These are phyloP conservation scores for Pseudonitzschia delicatissima DNA, from an alignment of 108 stramenopile genomes.

Conservation along the genomic window DNA sequence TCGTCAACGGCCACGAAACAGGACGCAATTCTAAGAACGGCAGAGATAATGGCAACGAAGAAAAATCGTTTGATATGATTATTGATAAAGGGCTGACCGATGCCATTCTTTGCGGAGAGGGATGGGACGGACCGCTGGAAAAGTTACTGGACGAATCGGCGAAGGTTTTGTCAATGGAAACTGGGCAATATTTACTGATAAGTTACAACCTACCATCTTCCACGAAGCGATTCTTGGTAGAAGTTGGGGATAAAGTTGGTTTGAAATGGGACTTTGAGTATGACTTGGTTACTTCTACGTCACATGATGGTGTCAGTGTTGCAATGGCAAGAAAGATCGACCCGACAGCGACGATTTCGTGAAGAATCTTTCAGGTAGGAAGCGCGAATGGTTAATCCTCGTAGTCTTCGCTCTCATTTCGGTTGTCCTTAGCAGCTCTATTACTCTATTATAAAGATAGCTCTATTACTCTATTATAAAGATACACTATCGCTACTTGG, in stretches of 20 bases:
- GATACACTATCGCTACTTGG: not conserved
- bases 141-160: conserved; percentile 29
- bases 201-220: conserved; percentile 38
- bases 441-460: too few species aligned
- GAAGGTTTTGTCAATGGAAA: conserved; percentile 23
- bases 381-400: too few species aligned
- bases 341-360: too few species aligned
- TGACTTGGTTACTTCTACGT: not conserved
- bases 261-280: conserved; percentile 38
- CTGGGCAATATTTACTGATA: conserved; percentile 37
- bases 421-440: too few species aligned
- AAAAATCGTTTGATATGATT: conserved; percentile 48
- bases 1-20: not conserved
- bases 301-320: conserved; percentile 17
- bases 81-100: conserved; percentile 80
- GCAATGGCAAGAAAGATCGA: conserved; percentile 19
- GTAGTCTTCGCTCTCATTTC: too few species aligned
- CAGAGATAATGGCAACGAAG: not conserved
- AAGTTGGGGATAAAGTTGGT: conserved; percentile 23
- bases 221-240: conserved; percentile 29
- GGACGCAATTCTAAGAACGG: not conserved
- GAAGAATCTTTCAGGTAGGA: too few species aligned
- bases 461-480: too few species aligned
- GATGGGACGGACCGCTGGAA: conserved; percentile 46
- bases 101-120: conserved; percentile 76